A percentile compares a stretch with the other conserved stretches of the same genome.
Conservation (phyloP, 2,329 filamentous ascomycete species). For the Nigrospora oryzae region DNA sequence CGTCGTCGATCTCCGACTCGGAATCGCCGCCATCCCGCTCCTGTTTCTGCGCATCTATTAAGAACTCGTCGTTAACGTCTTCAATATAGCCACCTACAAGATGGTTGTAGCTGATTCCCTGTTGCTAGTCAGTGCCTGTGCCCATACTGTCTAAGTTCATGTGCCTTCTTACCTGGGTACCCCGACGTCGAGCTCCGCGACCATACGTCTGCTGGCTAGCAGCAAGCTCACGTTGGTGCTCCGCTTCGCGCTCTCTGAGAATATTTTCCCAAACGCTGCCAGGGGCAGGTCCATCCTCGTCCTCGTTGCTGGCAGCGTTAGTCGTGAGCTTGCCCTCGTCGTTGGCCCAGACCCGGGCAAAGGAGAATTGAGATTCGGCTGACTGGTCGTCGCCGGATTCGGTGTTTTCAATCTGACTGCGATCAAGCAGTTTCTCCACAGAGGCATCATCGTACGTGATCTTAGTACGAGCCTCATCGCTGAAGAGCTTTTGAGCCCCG, state of each 20-base stretch:
- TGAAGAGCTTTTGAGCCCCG: conserved; percentile 80
- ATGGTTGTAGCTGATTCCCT: conserved; percentile 35
- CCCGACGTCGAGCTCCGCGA: conserved; percentile 68
- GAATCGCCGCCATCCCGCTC: conserved; percentile 14
- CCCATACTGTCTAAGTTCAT: conserved; percentile 5
- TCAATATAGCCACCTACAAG: conserved; percentile 20
- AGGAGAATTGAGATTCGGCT: conserved; percentile 75
- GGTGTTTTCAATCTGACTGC: conserved; percentile 70
- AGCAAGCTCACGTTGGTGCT: conserved; percentile 65
- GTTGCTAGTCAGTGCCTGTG: conserved; percentile 6
- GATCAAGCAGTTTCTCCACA: conserved; percentile 86
- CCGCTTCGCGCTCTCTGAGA: conserved; percentile 70
- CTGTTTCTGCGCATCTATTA: conserved; percentile 12
- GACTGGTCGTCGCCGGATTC: conserved; percentile 52
- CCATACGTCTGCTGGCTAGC: conserved; percentile 68
- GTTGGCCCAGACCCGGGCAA: conserved; percentile 88
- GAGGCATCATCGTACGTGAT: conserved; percentile 75
- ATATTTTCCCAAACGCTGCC: conserved; percentile 85
- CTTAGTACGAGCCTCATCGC: conserved; percentile 61
- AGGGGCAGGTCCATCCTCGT: conserved; percentile 48
- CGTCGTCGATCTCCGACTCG: conserved; percentile 16
- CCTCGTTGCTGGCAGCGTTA: conserved; percentile 41
- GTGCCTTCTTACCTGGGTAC: conserved; percentile 27
- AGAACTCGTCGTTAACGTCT: conserved; percentile 12
- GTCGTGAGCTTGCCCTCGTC: conserved; percentile 62